Evolutionary conservation across 192 early-diverging fungal genomes (phyloP).

Genomic region (Backusella mclennaniae): DNA sequence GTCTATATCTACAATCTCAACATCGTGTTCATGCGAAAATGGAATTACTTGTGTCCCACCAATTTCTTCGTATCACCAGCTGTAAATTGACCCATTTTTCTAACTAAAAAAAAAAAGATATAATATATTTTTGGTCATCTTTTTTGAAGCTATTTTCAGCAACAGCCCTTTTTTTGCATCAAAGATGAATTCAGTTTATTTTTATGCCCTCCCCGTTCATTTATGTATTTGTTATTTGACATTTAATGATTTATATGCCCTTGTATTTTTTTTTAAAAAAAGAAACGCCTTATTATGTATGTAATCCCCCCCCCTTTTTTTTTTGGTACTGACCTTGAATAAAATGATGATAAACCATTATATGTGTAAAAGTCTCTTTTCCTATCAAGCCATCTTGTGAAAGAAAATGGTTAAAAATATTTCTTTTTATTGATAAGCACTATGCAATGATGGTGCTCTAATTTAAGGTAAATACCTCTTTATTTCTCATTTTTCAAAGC

Average conservation of each 20-base stretch:
- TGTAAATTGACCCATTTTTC: neutral
- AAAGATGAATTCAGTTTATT: neutral
- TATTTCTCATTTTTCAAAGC: neutral
- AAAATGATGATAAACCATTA: neutral
- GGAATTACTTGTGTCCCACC: slow-evolving; percentile 1
- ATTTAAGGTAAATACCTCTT: neutral
- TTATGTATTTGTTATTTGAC: neutral
- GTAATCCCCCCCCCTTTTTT: neutral
- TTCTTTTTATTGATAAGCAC: too few species aligned
- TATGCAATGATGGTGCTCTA: too few species aligned
- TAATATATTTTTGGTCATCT: slow-evolving; percentile 1
- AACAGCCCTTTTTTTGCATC: neutral
- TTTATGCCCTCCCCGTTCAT: neutral
- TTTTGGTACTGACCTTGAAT: neutral
- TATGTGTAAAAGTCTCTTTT: neutral
- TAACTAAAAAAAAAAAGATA: neutral
- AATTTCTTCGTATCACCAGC: neutral
- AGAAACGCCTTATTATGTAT: neutral
- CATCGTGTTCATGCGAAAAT: slow-evolving; percentile 22
- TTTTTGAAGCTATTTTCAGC: neutral
- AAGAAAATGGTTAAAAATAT: too few species aligned
- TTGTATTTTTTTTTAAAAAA: neutral
- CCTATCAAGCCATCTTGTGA: neutral
- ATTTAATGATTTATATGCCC: neutral
- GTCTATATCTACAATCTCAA: slow-evolving; percentile 9